Base-by-base conservation (phyloP, 495 filamentous ascomycete genomes). In the Terfezia claveryi region DNA sequence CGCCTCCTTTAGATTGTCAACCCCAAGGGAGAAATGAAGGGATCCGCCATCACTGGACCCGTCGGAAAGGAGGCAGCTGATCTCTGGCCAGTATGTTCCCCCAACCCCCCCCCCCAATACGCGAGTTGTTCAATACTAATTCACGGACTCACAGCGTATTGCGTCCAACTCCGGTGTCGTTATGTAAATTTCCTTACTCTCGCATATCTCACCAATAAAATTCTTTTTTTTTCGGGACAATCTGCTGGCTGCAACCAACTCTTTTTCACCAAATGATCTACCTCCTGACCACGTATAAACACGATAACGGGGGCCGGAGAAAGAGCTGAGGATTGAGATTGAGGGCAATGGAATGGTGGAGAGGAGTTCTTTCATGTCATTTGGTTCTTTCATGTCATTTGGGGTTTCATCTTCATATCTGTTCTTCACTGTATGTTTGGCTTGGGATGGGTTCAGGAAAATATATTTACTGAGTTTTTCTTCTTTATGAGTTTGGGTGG, bases 11-110 rank as follows among this genome's bases (percentile, higher is more conserved):
- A 93, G 87, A 99, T 96, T 68, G 92, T 99, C 77, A 99, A 99
- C 78, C 86, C 87, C 73, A 99, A 99, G 82, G 91, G 91, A 74
- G 91, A 99, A 77, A 99, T 99, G 91, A 99, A 99, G 80, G 91
- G 91, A 68, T 93, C 85, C 58, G 91, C 91, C 70, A 96, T 99
- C 69, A 99, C 91, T 62, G 91, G 91, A 56, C 92, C 92, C 55
- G 92, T 99, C 69, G 91, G 92, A 70, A 99, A 98, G 82, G 91
- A 98, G 74, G 92, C 91, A 70, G 91, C 91, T 71, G 91, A 98
- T 76, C 79, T 96, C 68, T 98, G 91, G 91, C 91, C 91, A 71
- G 84, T 89, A 76, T 72, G 82, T 74, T 57, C n/a, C 23, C 10
- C 50, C 12, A 36, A 23, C 38, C 55, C 50, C 2, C 27, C 5